phyloP scores from a whole-genome alignment of 176 grass and related monocot species.

The Musa acuminata region DNA sequence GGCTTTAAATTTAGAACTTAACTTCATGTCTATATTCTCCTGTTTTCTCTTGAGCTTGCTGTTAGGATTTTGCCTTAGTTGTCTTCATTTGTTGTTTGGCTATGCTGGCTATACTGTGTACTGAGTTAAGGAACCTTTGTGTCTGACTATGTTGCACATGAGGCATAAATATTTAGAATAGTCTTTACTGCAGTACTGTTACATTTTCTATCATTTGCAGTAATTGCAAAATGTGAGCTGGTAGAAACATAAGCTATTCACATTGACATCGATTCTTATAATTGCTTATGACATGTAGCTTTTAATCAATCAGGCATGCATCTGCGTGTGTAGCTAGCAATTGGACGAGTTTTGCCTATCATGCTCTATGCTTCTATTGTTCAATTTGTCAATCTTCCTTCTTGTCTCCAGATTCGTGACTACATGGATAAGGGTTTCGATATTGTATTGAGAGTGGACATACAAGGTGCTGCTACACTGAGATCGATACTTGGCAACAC shows the following conservation, averaged over 20 bases:
- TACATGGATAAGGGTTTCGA: constrained; percentile 85
- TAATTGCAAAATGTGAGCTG: too few relatives aligned
- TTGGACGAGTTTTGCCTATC: too few relatives aligned
- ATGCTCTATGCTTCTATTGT: neutral
- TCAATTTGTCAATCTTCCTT: neutral
- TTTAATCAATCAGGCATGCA: neutral
- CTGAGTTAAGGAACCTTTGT: too few relatives aligned
- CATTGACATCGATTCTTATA: neutral
- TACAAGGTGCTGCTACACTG: constrained; percentile 86
- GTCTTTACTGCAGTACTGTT: neutral
- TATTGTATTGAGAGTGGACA: constrained; percentile 92
- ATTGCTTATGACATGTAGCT: neutral
- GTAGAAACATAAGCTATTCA: neutral
- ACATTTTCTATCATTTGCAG: too few relatives aligned
- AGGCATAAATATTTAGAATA: neutral
- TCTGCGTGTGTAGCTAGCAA: neutral
- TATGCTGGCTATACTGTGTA: neutral
- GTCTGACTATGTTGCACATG: too few relatives aligned
- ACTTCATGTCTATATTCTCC: too few relatives aligned
- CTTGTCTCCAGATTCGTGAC: constrained; percentile 56
- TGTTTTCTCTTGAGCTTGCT: too few relatives aligned
- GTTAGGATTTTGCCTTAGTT: too few relatives aligned
- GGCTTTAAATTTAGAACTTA: too few relatives aligned
- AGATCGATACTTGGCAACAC: constrained; percentile 70
- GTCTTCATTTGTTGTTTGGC: neutral